Percentiles rank a stretch among this genome's conserved stretches.
phyloP scores from a whole-genome alignment of 164 flowering plant species.

The Vitis vinifera region ASM3070453v1 NC_081818.1:29631501-29632000 shows the following conservation, averaged over 20 bases:
- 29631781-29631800: too few species aligned
- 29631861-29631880: neutral
- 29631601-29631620: constrained; percentile 91
- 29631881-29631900: neutral
- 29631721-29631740: constrained; percentile 56
- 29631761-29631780: too few species aligned
- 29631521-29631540: neutral
- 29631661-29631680: constrained; percentile 85
- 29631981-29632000: constrained; percentile 63
- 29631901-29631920: neutral
- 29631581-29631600: constrained; percentile 91
- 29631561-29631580: constrained; percentile 94
- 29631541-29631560: constrained; percentile 84
- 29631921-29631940: neutral
- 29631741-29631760: too few species aligned
- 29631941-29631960: neutral
- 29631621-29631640: constrained; percentile 74
- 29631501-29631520: neutral
- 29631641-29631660: constrained; percentile 90
- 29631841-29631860: neutral
- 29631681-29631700: constrained; percentile 85
- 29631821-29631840: too few species aligned
- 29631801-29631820: too few species aligned
- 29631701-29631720: constrained; percentile 73
- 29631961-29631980: neutral